Evolutionary conservation across 1,284 basidiomycete species (phyloP).

Genomic region (Irpex sp.): DNA sequence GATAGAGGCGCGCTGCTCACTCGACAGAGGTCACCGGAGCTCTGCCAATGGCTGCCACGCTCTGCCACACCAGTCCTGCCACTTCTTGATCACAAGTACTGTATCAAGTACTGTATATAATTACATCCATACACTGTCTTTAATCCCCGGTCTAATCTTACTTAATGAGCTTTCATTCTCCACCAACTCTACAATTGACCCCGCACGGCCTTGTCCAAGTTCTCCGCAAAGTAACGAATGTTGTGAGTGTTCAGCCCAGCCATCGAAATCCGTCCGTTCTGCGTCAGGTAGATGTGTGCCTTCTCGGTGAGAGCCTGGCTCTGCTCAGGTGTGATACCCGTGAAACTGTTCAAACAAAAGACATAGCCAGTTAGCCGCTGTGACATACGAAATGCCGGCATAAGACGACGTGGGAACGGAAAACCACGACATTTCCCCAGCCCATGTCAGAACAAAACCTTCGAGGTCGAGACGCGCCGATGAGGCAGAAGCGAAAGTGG

Average conservation of each 20-base stretch:
- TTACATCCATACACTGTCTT: not conserved
- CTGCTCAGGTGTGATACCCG: slow-evolving; percentile 69
- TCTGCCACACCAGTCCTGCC: not conserved
- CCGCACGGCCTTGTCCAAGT: slow-evolving; percentile 71
- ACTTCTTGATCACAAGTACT: not conserved
- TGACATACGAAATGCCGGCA: not conserved
- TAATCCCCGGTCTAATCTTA: not conserved
- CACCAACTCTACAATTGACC: slow-evolving; percentile 36
- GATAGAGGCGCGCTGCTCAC: not conserved
- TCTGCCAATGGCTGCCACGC: not conserved
- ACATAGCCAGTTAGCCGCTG: slow-evolving; percentile 11
- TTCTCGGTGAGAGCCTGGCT: slow-evolving; percentile 72
- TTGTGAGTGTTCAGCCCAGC: slow-evolving; percentile 78
- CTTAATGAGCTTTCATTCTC: not conserved
- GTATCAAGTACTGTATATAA: not conserved
- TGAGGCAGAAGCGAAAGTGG: not conserved
- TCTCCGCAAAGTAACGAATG: slow-evolving; percentile 72
- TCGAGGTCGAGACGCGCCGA: not conserved
- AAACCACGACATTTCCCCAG: not conserved
- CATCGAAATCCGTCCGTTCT: slow-evolving; percentile 87
- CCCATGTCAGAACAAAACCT: not conserved
- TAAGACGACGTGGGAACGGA: not conserved
- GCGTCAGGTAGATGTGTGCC: slow-evolving; percentile 87
- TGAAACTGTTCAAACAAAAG: slow-evolving; percentile 54
- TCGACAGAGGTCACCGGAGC: not conserved